phyloP scores from a whole-genome alignment of 768 basidiomycete genomes.

The Hygrocybe coccinea region DNA sequence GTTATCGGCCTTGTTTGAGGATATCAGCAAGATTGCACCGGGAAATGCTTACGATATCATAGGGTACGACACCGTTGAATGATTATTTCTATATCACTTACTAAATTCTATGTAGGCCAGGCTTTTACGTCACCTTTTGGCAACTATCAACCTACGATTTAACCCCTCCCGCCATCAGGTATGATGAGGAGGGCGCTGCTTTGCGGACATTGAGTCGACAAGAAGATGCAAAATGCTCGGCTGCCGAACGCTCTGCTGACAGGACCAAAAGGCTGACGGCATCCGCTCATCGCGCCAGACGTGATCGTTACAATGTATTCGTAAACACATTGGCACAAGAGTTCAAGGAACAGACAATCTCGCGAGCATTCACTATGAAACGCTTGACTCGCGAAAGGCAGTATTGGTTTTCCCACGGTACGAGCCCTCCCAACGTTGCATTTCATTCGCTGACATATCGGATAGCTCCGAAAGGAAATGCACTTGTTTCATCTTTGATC shows the following conservation, averaged over 20 bases:
- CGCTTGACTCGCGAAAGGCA: slow-evolving; percentile 72
- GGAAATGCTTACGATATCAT: slow-evolving; percentile 58
- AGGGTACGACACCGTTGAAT: slow-evolving; percentile 48
- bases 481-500: slow-evolving; percentile 60
- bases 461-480: slow-evolving; percentile 42
- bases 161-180: slow-evolving; percentile 66
- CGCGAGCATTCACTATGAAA: slow-evolving; percentile 69
- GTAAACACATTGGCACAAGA: slow-evolving; percentile 59
- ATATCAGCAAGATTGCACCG: slow-evolving; percentile 69
- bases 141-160: slow-evolving; percentile 91
- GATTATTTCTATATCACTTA: slow-evolving; percentile 6
- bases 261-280: slow-evolving; percentile 55
- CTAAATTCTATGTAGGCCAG: slow-evolving; percentile 50
- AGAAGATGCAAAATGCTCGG: slow-evolving; percentile 58
- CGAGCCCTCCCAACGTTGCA: slow-evolving; percentile 1
- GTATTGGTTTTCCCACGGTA: slow-evolving; percentile 77
- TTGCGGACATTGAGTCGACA: slow-evolving; percentile 59
- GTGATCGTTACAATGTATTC: slow-evolving; percentile 63
- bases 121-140: slow-evolving; percentile 96
- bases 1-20: slow-evolving; percentile 66
- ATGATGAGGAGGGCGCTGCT: slow-evolving; percentile 69
- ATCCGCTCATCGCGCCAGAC: slow-evolving; percentile 50
- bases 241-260: slow-evolving; percentile 71
- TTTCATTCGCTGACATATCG: slow-evolving; percentile 8
- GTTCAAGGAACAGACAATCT: slow-evolving; percentile 69